phyloP scores from a whole-genome alignment of 148 eudicot genomes.

The Camellia lanceoleosa region DNA sequence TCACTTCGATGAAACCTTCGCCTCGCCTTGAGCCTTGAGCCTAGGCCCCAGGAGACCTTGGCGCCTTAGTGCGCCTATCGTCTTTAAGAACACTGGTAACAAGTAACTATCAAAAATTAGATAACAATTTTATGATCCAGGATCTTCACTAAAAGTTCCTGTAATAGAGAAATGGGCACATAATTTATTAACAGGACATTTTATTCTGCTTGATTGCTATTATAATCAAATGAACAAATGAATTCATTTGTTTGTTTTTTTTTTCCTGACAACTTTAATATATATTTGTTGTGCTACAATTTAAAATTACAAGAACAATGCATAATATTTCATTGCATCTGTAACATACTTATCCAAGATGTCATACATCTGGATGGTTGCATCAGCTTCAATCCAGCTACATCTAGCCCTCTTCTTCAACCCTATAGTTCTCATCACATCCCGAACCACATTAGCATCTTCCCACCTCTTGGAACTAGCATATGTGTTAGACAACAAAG shows the following conservation, averaged over 20 bases:
- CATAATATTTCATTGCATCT: background rate
- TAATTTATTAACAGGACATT: background rate
- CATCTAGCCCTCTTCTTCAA: conserved; percentile 23
- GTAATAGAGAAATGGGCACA: too few species aligned
- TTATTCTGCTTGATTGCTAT: background rate
- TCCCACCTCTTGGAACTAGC: conserved; percentile 25
- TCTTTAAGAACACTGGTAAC: too few species aligned
- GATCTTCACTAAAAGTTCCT: too few species aligned
- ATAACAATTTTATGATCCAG: too few species aligned
- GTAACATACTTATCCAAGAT: background rate
- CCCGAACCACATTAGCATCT: conserved; percentile 25
- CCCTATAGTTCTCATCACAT: conserved; percentile 18
- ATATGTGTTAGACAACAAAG: conserved; percentile 20
- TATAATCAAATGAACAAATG: background rate
- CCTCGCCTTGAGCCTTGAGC: too few species aligned
- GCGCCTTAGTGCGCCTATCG: too few species aligned
- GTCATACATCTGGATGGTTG: background rate
- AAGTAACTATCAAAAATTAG: too few species aligned
- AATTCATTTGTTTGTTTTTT: background rate
- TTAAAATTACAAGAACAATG: background rate
- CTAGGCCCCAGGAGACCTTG: too few species aligned
- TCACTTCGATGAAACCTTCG: too few species aligned
- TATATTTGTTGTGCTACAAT: background rate
- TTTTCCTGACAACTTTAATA: background rate
- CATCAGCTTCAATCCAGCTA: conserved; percentile 23